Evolutionary conservation across 306 rosid species (phyloP).

Genomic region (Carpinus fangiana): DNA sequence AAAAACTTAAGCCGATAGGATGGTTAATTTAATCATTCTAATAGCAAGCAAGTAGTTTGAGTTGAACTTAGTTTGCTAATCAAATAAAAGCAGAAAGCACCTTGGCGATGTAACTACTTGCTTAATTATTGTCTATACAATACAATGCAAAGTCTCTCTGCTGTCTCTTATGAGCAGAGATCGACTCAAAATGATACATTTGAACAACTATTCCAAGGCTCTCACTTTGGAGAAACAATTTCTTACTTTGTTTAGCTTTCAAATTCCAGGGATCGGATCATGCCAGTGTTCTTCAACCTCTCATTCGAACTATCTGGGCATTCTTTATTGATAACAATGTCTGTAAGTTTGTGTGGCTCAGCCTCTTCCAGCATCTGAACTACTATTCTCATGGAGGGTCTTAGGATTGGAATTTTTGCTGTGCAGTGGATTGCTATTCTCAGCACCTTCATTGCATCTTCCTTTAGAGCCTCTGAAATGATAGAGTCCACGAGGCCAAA

Average conservation of each 20-base stretch:
- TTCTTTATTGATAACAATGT: slow-evolving; percentile 40
- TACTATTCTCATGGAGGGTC: slow-evolving; percentile 87
- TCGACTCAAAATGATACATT: not conserved
- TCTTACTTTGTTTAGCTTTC: slow-evolving; percentile 3
- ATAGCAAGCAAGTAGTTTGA: not conserved
- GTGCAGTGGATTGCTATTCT: slow-evolving; percentile 68
- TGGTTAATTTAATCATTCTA: too few relatives aligned
- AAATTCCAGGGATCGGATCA: too few relatives aligned
- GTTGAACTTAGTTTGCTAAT: not conserved
- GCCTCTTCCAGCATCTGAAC: slow-evolving; percentile 90
- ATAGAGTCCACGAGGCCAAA: slow-evolving; percentile 58
- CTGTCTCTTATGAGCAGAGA: not conserved
- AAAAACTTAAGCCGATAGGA: too few relatives aligned
- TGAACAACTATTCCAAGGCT: too few relatives aligned
- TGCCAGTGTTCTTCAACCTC: not conserved
- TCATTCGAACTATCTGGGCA: slow-evolving; percentile 25
- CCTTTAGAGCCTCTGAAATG: slow-evolving; percentile 49
- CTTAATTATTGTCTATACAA: not conserved
- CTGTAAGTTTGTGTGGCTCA: slow-evolving; percentile 47
- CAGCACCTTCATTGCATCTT: slow-evolving; percentile 65
- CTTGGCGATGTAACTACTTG: not conserved
- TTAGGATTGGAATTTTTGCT: slow-evolving; percentile 47
- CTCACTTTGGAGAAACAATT: not conserved
- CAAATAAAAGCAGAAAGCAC: not conserved
- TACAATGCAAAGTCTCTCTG: not conserved